A percentile compares a stretch with the other conserved stretches of the same genome.
These are phyloP conservation scores for Coemansia sp. DNA, from an alignment of 192 early-diverging fungal species.

Conservation along the genomic window DNA sequence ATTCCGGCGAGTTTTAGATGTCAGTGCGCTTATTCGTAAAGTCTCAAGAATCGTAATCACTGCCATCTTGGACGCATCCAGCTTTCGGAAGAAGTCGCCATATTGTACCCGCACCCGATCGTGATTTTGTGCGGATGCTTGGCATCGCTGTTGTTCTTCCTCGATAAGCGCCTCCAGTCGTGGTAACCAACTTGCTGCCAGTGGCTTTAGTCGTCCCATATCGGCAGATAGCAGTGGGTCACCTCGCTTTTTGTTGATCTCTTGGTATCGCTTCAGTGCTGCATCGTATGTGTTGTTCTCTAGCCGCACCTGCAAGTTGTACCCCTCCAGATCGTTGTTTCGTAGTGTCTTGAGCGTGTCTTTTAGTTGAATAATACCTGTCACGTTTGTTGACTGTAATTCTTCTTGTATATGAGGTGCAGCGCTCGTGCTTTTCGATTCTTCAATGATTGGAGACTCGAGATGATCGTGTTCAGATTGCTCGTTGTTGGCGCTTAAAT, in stretches of 20 bases:
- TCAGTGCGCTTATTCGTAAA: conserved; percentile 50
- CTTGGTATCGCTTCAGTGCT: conserved; percentile 65
- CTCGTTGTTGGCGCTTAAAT: neutral
- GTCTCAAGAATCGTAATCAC: conserved; percentile 84
- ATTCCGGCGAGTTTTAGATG: neutral
- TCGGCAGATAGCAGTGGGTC: conserved; percentile 59
- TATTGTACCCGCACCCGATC: conserved; percentile 33
- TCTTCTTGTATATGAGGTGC: neutral
- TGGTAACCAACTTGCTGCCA: conserved; percentile 75
- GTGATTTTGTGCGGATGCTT: conserved; percentile 10
- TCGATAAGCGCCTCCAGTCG: conserved; percentile 67
- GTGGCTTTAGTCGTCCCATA: conserved; percentile 54
- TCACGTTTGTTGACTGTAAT: conserved; percentile 55
- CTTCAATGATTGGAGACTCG: neutral
- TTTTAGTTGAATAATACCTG: conserved; percentile 76
- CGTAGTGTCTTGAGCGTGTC: conserved; percentile 63
- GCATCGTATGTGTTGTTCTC: conserved; percentile 80
- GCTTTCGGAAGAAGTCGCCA: conserved; percentile 35
- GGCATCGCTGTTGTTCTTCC: conserved; percentile 62
- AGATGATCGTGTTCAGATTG: neutral
- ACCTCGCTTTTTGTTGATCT: conserved; percentile 57
- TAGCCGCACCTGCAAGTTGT: conserved; percentile 74
- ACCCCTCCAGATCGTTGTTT: conserved; percentile 58
- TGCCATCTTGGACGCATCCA: conserved; percentile 70
- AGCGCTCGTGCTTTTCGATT: neutral